phyloP scores from a whole-genome alignment of 495 filamentous ascomycete genomes.

The Pseudoneurospora amorphoporcata region DNA sequence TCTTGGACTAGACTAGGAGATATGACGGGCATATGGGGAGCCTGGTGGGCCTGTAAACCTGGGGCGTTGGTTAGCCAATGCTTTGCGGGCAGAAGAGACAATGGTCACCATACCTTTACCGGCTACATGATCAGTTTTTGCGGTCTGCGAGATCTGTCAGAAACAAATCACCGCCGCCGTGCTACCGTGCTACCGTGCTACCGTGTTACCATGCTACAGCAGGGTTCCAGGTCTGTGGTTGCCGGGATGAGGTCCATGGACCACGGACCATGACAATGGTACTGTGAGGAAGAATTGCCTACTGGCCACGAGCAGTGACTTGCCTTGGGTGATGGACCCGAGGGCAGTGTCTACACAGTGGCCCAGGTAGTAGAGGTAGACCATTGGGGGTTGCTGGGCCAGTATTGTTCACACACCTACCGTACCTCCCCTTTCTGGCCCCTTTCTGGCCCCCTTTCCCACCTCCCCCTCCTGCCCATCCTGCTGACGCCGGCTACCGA shows the following conservation, averaged over 20 bases:
- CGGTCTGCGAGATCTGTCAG: neutral
- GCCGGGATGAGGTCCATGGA: neutral
- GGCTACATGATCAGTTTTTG: neutral
- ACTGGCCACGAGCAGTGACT: neutral
- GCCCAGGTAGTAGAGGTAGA: neutral
- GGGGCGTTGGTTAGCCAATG: neutral
- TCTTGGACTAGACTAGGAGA: neutral
- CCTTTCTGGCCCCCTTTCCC: neutral
- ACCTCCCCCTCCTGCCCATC: neutral
- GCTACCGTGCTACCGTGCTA: neutral
- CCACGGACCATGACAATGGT: neutral
- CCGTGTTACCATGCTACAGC: neutral
- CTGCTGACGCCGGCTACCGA: slow-evolving; percentile 14
- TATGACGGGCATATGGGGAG: neutral
- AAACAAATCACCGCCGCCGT: neutral
- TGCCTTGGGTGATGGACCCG: neutral
- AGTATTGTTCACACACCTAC: neutral
- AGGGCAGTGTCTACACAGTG: neutral
- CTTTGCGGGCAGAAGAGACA: neutral
- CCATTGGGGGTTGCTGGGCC: slow-evolving; percentile 2
- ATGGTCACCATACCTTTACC: neutral
- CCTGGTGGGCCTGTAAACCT: neutral
- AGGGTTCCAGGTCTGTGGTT: neutral
- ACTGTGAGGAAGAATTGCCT: neutral
- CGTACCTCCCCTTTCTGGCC: neutral